Evolutionary conservation across 495 filamentous ascomycete genomes (phyloP).

Genomic region (Oleoguttula mirabilis): DNA sequence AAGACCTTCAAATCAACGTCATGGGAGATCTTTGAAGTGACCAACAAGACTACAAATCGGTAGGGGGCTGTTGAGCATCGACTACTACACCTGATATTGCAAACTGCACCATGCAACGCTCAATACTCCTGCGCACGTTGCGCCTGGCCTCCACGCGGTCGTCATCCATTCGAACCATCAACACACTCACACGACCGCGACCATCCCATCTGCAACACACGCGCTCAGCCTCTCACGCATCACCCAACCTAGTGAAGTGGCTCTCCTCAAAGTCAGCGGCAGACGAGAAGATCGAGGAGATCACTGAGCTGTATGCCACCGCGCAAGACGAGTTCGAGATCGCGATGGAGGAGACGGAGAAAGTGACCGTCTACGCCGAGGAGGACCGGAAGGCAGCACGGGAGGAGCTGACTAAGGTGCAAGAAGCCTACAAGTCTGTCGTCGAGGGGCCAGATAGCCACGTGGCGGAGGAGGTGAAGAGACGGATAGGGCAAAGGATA

Average conservation of each 20-base stretch:
- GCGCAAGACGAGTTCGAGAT: constrained; percentile 47
- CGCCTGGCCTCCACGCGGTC: constrained; percentile 1
- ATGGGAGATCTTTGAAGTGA: neutral
- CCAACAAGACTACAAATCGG: neutral
- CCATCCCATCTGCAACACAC: neutral
- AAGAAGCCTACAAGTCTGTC: constrained; percentile 35
- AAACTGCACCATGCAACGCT: constrained; percentile 10
- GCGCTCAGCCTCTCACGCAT: constrained; percentile 9
- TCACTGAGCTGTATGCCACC: constrained; percentile 37
- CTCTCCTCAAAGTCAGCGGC: constrained; percentile 24
- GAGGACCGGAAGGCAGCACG: constrained; percentile 42
- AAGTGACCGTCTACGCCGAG: constrained; percentile 41
- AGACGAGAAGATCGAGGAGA: constrained; percentile 35
- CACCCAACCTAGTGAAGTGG: constrained; percentile 4
- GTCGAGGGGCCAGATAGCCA: constrained; percentile 26
- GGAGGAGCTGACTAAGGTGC: constrained; percentile 39
- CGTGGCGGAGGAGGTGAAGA: constrained; percentile 38
- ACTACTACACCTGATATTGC: too few species aligned
- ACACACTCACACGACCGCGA: neutral
- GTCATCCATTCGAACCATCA: neutral
- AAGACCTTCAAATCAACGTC: constrained; percentile 3
- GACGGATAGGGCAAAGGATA: constrained; percentile 38
- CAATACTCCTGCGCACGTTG: constrained; percentile 9
- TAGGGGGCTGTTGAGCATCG: too few species aligned
- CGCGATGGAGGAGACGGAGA: constrained; percentile 43